These are phyloP conservation scores for Phytophthora europaea DNA, from an alignment of 352 stramenopile species.

Conservation along the genomic window DNA sequence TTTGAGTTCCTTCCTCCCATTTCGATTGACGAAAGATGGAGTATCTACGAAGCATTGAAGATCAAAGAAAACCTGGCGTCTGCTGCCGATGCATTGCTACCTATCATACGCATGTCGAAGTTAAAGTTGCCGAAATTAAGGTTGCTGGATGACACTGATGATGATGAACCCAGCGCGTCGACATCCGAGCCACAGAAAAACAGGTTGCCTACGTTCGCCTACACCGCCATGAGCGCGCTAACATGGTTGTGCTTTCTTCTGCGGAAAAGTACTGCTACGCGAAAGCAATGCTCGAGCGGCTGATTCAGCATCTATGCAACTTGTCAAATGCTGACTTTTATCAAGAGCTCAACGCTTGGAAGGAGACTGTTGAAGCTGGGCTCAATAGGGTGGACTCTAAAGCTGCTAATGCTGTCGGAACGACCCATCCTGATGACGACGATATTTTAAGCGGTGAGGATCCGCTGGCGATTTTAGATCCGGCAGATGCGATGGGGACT, in stretches of 20 bases:
- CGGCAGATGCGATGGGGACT: slow-evolving; percentile 10
- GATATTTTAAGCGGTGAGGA: neutral
- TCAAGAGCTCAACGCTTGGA: slow-evolving; percentile 5
- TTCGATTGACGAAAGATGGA: no score
- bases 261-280: neutral
- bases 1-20: neutral
- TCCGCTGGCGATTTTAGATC: neutral
- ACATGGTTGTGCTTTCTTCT: neutral
- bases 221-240: neutral
- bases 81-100: no score
- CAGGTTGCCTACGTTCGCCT: neutral
- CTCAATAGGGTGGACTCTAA: neutral
- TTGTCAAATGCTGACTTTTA: slow-evolving; percentile 17
- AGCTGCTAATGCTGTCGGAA: neutral
- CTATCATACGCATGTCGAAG: neutral
- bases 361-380: slow-evolving; percentile 15
- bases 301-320: slow-evolving; percentile 12
- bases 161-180: neutral
- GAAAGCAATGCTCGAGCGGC: slow-evolving; percentile 3
- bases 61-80: no score
- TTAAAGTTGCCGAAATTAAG: neutral
- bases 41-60: no score
- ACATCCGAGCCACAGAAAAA: neutral
- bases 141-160: neutral
- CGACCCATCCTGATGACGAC: neutral